These are phyloP conservation scores for Cordyceps tenuipes DNA, from an alignment of 2,329 filamentous ascomycete species.

Conservation along the genomic window DNA sequence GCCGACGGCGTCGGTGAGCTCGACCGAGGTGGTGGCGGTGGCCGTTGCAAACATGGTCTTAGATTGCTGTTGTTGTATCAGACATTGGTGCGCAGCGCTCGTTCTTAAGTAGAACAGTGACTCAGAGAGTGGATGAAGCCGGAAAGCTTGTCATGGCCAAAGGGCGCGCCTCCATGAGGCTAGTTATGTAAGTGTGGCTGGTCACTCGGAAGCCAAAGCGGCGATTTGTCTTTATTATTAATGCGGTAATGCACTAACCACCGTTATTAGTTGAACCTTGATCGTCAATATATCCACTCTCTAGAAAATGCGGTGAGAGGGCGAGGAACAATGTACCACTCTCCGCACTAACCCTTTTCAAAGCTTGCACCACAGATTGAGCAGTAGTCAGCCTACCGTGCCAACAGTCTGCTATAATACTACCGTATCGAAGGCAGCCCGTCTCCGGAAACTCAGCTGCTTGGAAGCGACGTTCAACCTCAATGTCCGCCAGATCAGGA, in stretches of 20 bases:
- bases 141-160: neutral
- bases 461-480: conserved; percentile 17
- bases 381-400: neutral
- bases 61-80: neutral
- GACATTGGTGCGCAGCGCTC: neutral
- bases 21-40: conserved; percentile 3
- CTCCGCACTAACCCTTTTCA: neutral
- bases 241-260: too few species aligned
- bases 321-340: too few species aligned
- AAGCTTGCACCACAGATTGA: neutral
- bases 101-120: neutral
- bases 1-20: conserved; percentile 3
- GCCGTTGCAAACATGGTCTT: conserved; percentile 1
- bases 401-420: conserved; percentile 1
- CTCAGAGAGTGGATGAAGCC: neutral
- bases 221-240: too few species aligned
- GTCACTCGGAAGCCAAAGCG: too few species aligned
- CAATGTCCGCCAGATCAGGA: conserved; percentile 20
- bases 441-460: neutral
- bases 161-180: neutral
- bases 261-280: too few species aligned
- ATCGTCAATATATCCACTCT: too few species aligned
- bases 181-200: too few species aligned
- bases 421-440: neutral
- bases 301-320: too few species aligned